Base-by-base conservation (phyloP, 192 early-diverging fungal genomes). In the Chytriomyces sp. region DNA sequence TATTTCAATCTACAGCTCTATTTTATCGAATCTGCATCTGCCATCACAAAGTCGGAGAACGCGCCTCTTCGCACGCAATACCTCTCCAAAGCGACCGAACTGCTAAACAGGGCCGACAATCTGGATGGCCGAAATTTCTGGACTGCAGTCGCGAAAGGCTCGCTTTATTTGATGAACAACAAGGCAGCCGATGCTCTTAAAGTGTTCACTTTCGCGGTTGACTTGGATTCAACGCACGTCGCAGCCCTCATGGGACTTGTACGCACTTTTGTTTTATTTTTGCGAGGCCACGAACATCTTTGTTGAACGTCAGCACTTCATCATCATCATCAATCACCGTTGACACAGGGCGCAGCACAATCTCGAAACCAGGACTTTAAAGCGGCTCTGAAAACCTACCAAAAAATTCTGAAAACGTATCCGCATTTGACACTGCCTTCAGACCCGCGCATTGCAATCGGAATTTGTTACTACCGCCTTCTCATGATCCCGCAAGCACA, bases 391-490 rank as follows among this genome's bases (percentile, higher is more conserved):
- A 82, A 79, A 18, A 75, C 79, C 26, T 98, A 97, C 79, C 95
- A 97, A 80, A 88, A 85, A 60, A 88, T 94, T 11, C 85, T 96
- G 5, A 83, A 64, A 46, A 71, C 90, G 67, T 78, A 81, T 44
- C 91, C 95, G 2, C 44, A 24, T 10, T 13, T 73, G 18, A 77
- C 85, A 5, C 79, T 87, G 16, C 81, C 81, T 71, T 86, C 93
- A 61, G 90, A 96, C 80, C 85, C 90, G 49, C 90, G 96, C 35
- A 82, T 96, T 26, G 90, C 93, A 23, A 95, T 98, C 75, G 95
- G 94, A 13, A 85, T 96, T 67, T 98, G 96, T 79, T 93, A 90
- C 81, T 85, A 91, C 70, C 89, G 89, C 59, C 85, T 96, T 6
- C 87, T 87, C 2, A 92, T 93, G 85, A 26, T 74, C 23, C 84